A percentile compares a stretch with the other conserved stretches of the same genome.
phyloP scores from a whole-genome alignment of 257 asterid genomes.

The Pogostemon cablin region DNA sequence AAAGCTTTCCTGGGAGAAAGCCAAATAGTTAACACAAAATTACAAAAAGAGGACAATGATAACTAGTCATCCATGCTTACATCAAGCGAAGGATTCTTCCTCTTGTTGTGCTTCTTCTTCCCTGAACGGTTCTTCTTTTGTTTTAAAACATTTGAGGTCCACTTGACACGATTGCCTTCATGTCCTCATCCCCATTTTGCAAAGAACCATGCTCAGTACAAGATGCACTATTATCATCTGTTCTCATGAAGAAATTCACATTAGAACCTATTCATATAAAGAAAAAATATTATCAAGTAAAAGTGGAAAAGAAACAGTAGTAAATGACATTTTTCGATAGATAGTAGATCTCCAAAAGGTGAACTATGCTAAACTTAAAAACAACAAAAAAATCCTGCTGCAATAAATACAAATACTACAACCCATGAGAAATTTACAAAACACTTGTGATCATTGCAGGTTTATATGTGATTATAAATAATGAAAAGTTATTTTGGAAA shows the following conservation, averaged over 20 bases:
- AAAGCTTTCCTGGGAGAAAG: slow-evolving; percentile 62
- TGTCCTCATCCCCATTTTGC: slow-evolving; percentile 39
- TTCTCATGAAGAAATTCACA: slow-evolving; percentile 30
- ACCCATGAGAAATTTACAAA: not conserved
- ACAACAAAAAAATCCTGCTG: slow-evolving; percentile 14
- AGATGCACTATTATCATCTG: slow-evolving; percentile 37
- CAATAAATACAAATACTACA: too few relatives aligned
- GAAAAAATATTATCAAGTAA: slow-evolving; percentile 5
- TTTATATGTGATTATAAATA: too few relatives aligned
- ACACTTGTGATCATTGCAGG: too few relatives aligned
- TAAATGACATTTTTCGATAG: not conserved
- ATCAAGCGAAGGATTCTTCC: slow-evolving; percentile 46
- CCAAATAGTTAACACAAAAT: slow-evolving; percentile 21
- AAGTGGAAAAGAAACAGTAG: not conserved
- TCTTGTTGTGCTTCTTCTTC: slow-evolving; percentile 40
- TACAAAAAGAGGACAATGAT: slow-evolving; percentile 18
- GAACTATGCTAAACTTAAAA: not conserved
- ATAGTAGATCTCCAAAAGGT: not conserved
- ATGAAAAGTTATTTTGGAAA: too few relatives aligned
- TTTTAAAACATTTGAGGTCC: slow-evolving; percentile 35
- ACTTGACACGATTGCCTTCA: slow-evolving; percentile 37
- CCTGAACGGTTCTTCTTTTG: slow-evolving; percentile 35
- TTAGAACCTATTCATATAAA: slow-evolving; percentile 28
- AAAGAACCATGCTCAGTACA: slow-evolving; percentile 37
- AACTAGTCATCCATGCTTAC: slow-evolving; percentile 42